Percentiles rank a stretch among this genome's conserved stretches.
phyloP scores from a whole-genome alignment of 176 grass and related monocot species.

The Eleusine indica region DNA sequence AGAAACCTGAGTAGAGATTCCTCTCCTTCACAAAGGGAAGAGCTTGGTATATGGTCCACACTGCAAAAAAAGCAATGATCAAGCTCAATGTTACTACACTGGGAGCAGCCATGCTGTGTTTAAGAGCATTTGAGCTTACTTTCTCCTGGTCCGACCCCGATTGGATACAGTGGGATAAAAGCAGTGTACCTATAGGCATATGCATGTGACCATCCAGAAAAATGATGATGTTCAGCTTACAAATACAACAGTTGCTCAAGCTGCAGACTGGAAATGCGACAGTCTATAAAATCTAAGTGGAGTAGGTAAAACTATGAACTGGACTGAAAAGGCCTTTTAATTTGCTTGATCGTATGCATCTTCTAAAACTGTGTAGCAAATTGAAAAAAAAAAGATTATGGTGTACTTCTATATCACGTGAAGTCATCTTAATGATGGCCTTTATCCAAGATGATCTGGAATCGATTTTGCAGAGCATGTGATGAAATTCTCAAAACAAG shows the following conservation, averaged over 20 bases:
- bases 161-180: constrained; percentile 90
- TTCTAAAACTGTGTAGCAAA: not conserved
- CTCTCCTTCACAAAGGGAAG: constrained; percentile 79
- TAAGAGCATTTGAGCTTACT: constrained; percentile 56
- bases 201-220: constrained; percentile 5
- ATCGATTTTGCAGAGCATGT: not conserved
- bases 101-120: not conserved
- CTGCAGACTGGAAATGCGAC: not conserved
- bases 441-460: constrained; percentile 7
- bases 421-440: not conserved
- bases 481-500: not conserved
- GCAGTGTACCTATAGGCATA: constrained; percentile 75
- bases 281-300: not conserved
- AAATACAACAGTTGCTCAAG: not conserved
- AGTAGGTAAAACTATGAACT: not conserved
- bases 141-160: constrained; percentile 90
- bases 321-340: not conserved
- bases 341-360: not conserved
- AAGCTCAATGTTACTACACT: constrained; percentile 7
- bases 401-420: not conserved
- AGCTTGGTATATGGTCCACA: constrained; percentile 91
- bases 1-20: constrained; percentile 72
- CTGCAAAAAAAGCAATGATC: constrained; percentile 41
- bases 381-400: not conserved
- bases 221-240: not conserved